Evolutionary conservation across 371 early-diverging fungal species (phyloP).

Genomic region (Parasitella parasitica): DNA sequence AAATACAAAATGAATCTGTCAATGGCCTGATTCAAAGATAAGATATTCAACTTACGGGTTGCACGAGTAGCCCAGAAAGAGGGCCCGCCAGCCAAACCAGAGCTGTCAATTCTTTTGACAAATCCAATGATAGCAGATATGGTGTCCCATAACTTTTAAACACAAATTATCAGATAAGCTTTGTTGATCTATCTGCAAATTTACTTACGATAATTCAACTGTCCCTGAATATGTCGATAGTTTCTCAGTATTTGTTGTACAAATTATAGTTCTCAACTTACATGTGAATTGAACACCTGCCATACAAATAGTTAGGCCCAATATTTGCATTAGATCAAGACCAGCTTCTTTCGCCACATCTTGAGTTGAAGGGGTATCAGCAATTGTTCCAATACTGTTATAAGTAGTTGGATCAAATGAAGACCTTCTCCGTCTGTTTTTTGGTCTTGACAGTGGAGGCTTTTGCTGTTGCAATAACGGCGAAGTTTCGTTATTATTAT

Average conservation of each 20-base stretch:
- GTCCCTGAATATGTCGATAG: conserved; percentile 39
- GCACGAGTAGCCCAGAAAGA: conserved; percentile 58
- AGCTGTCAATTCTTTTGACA: conserved; percentile 64
- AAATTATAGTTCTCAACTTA: conserved; percentile 23
- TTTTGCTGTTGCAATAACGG: conserved; percentile 25
- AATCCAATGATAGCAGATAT: conserved; percentile 65
- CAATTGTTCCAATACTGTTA: conserved; percentile 33
- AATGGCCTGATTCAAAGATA: not conserved
- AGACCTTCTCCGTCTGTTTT: conserved; percentile 39
- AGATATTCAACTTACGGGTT: conserved; percentile 24
- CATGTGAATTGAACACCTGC: conserved; percentile 68
- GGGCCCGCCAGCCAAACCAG: conserved; percentile 85
- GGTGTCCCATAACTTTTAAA: conserved; percentile 74
- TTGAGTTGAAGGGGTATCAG: conserved; percentile 7
- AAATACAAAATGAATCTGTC: conserved; percentile 24
- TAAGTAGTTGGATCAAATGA: conserved; percentile 51
- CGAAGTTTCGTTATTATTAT: conserved; percentile 8
- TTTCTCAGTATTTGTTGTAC: not conserved
- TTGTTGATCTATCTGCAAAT: not conserved
- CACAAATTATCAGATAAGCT: not conserved
- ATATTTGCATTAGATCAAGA: conserved; percentile 30
- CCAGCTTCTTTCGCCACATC: conserved; percentile 18
- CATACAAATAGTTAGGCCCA: conserved; percentile 59
- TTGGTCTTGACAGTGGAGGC: conserved; percentile 41
- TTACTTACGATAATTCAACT: conserved; percentile 53